phyloP scores from a whole-genome alignment of 306 rosid genomes.

The Sicyos edulis region DNA sequence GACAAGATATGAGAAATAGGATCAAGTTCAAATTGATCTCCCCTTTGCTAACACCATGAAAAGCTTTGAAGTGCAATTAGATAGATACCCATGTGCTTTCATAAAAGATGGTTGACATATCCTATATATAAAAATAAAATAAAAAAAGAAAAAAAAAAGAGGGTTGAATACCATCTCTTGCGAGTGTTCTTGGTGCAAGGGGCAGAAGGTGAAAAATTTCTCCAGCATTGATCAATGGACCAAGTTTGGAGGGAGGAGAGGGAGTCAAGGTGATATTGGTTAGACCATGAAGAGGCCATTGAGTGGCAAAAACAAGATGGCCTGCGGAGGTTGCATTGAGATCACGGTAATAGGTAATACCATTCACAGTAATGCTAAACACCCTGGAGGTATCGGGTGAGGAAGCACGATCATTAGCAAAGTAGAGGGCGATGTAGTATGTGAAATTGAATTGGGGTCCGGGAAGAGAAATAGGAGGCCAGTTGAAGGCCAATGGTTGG shows the following conservation, averaged over 20 bases:
- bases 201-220: slow-evolving; percentile 54
- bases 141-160: not conserved
- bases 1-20: not conserved
- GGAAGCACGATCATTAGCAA: slow-evolving; percentile 41
- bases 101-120: not conserved
- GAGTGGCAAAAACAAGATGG: slow-evolving; percentile 58
- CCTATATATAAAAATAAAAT: not conserved
- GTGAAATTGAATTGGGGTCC: slow-evolving; percentile 22
- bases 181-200: slow-evolving; percentile 60
- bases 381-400: slow-evolving; percentile 35
- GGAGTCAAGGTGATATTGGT: slow-evolving; percentile 60
- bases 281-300: slow-evolving; percentile 79
- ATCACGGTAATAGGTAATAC: slow-evolving; percentile 42
- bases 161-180: slow-evolving; percentile 70
- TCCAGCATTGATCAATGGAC: slow-evolving; percentile 78
- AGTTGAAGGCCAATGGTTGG: slow-evolving; percentile 42
- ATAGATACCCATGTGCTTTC: not conserved
- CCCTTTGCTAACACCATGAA: not conserved
- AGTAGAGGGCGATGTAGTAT: slow-evolving; percentile 74
- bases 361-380: slow-evolving; percentile 52
- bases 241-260: slow-evolving; percentile 41
- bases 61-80: slow-evolving; percentile 1
- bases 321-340: slow-evolving; percentile 55
- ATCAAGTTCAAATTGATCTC: not conserved
- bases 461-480: slow-evolving; percentile 59